phyloP scores from a whole-genome alignment of 345 rosid species.

The Melaleuca alternifolia region DNA sequence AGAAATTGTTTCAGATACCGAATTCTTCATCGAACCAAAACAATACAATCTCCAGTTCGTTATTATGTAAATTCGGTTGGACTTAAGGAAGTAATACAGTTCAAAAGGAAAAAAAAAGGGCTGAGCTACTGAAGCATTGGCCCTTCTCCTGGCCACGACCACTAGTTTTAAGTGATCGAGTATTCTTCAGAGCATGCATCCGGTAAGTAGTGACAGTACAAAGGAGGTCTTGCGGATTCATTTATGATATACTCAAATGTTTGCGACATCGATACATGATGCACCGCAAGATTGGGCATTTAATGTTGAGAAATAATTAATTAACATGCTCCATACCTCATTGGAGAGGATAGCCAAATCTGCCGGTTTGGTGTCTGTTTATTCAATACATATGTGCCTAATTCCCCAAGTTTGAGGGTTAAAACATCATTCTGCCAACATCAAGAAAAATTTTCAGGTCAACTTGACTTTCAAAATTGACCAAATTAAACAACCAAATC shows the following conservation, averaged over 20 bases:
- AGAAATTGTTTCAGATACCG: background rate
- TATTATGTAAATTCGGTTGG: background rate
- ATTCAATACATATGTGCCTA: conserved; percentile 83
- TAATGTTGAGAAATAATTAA: background rate
- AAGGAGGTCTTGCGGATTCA: background rate
- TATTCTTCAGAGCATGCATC: background rate
- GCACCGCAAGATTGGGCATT: background rate
- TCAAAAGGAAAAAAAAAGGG: background rate
- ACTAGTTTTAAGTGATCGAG: background rate
- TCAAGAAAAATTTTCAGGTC: background rate
- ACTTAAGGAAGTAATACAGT: background rate
- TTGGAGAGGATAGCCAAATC: conserved; percentile 88
- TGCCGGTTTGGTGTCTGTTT: conserved; percentile 92
- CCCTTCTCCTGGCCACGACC: background rate
- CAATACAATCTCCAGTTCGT: background rate
- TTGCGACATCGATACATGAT: background rate
- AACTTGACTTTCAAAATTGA: background rate
- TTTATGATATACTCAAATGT: background rate
- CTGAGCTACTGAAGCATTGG: background rate
- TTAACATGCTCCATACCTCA: conserved; percentile 34
- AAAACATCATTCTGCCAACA: conserved; percentile 75
- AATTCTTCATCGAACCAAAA: background rate
- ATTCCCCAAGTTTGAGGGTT: conserved; percentile 66
- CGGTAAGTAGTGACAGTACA: background rate
- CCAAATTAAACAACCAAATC: background rate